These are phyloP conservation scores for Vitis labrusca DNA, from an alignment of 164 flowering plant genomes.

Conservation along the genomic window DNA sequence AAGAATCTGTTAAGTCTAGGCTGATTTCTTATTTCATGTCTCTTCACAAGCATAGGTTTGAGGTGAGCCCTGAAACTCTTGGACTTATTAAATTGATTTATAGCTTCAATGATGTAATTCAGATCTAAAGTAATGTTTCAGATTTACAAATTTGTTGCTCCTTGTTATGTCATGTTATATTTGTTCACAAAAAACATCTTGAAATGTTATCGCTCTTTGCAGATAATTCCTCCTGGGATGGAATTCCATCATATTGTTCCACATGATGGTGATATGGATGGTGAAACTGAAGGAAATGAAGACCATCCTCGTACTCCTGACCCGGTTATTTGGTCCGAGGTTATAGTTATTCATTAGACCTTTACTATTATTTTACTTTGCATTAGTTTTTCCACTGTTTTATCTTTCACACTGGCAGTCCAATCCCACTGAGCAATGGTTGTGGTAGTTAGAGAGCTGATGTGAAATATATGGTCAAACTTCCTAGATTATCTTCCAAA, in stretches of 20 bases:
- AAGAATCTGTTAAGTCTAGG: too few relatives aligned
- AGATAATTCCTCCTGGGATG: slow-evolving; percentile 99
- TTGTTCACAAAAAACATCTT: not conserved
- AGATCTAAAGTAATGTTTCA: not conserved
- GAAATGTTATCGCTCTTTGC: slow-evolving; percentile 10
- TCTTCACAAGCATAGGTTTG: too few relatives aligned
- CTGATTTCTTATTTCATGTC: too few relatives aligned
- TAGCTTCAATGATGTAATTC: too few relatives aligned
- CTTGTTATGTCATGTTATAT: not conserved
- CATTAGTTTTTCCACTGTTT: not conserved
- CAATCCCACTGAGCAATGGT: too few relatives aligned
- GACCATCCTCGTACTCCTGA: slow-evolving; percentile 74
- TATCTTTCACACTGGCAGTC: too few relatives aligned
- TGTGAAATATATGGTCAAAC: too few relatives aligned
- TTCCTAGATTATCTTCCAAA: too few relatives aligned
- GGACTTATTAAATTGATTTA: too few relatives aligned
- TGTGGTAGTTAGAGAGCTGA: too few relatives aligned
- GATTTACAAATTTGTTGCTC: not conserved
- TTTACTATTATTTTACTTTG: not conserved
- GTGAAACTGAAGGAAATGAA: slow-evolving; percentile 77
- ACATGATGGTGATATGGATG: slow-evolving; percentile 84
- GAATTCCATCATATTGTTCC: slow-evolving; percentile 90
- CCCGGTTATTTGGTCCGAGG: slow-evolving; percentile 98
- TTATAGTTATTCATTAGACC: slow-evolving; percentile 21
- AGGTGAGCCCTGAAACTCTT: too few relatives aligned